phyloP scores from a whole-genome alignment of 2,329 filamentous ascomycete genomes.

The Fusarium chlamydosporum region DNA sequence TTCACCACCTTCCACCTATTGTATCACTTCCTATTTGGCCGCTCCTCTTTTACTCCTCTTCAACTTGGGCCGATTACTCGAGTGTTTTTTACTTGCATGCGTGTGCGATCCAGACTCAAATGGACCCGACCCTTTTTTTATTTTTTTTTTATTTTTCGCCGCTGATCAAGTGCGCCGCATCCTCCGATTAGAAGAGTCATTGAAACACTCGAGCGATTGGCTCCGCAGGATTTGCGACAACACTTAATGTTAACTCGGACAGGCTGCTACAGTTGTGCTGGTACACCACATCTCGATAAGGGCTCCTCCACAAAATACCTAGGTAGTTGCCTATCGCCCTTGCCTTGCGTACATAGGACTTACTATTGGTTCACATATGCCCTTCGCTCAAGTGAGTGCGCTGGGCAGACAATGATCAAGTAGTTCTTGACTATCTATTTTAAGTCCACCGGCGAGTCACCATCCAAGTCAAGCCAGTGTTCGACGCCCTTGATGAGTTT shows the following conservation, averaged over 20 bases:
- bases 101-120: constrained; percentile 45
- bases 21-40: constrained; percentile 8
- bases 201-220: constrained; percentile 36
- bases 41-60: constrained; percentile 35
- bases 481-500: neutral
- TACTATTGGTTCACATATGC: constrained; percentile 14
- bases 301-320: constrained; percentile 30
- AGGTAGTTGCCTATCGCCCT: constrained; percentile 11
- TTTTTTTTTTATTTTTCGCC: constrained; percentile 30
- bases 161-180: constrained; percentile 24
- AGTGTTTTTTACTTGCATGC: constrained; percentile 30
- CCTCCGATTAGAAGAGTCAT: constrained; percentile 24
- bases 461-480: neutral
- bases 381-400: constrained; percentile 29
- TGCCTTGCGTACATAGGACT: constrained; percentile 6
- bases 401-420: neutral
- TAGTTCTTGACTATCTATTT: constrained; percentile 1
- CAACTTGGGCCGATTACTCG: constrained; percentile 20
- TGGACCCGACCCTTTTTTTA: constrained; percentile 37
- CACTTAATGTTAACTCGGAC: constrained; percentile 14
- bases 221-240: constrained; percentile 28
- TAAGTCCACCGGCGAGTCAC: neutral
- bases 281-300: constrained; percentile 30
- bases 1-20: constrained; percentile 15
- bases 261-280: constrained; percentile 5